These are phyloP conservation scores for Amyloporia xantha DNA, from an alignment of 768 basidiomycete species.

Conservation along the genomic window DNA sequence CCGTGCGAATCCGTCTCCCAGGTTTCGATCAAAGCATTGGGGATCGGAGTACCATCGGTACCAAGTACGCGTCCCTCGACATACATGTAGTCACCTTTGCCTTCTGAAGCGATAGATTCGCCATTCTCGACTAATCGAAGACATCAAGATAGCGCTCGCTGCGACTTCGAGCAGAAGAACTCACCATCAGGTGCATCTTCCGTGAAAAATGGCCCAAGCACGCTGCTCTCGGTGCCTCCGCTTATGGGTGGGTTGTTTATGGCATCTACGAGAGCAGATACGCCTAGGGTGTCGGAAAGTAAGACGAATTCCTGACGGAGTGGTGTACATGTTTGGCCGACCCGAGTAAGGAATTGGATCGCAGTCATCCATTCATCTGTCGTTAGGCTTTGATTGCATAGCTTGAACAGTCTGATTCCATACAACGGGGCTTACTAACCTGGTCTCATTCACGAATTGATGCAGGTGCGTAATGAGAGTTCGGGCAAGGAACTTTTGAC, in stretches of 20 bases:
- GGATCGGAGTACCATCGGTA: conserved; percentile 58
- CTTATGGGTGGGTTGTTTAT: conserved; percentile 62
- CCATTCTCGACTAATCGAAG: conserved; percentile 53
- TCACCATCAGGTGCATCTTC: conserved; percentile 68
- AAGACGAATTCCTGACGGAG: conserved; percentile 71
- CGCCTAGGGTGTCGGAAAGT: conserved; percentile 75
- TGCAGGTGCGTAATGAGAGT: conserved; percentile 64
- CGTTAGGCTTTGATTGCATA: conserved; percentile 42
- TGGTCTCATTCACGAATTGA: conserved; percentile 65
- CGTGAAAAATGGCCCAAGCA: conserved; percentile 80
- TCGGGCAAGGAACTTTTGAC: conserved; percentile 41
- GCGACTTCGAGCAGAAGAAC: conserved; percentile 28
- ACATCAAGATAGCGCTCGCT: conserved; percentile 3
- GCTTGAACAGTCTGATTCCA: not conserved
- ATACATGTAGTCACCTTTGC: conserved; percentile 79
- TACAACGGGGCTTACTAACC: no score
- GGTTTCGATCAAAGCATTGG: conserved; percentile 67
- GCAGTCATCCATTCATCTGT: conserved; percentile 83
- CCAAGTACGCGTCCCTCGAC: conserved; percentile 63
- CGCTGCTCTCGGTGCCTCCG: conserved; percentile 64
- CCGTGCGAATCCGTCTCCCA: conserved; percentile 75
- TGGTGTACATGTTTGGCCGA: conserved; percentile 67
- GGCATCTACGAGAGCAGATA: conserved; percentile 70
- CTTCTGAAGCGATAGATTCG: conserved; percentile 79
- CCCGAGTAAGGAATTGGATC: conserved; percentile 70